Base-by-base conservation (phyloP, 2,329 filamentous ascomycete genomes). In the Plectosphaerella cucumerina region DNA sequence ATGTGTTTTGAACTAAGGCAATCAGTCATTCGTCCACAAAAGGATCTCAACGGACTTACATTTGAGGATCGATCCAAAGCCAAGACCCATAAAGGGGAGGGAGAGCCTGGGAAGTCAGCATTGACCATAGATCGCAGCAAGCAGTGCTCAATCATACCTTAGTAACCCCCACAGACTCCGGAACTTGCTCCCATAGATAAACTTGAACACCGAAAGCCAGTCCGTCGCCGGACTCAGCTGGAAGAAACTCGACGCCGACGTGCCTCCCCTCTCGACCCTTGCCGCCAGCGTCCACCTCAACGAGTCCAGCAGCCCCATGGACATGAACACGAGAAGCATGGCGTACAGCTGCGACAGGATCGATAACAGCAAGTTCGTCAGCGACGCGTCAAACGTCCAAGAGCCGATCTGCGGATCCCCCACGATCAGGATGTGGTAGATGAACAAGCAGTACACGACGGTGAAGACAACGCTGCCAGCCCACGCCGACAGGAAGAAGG, bases 121-220 rank as follows among this genome's bases (percentile, higher is more conserved):
- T 39, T 20, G 10, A 10, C 14, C 10, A 9, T 39, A 14, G 10
- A 10, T 9, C 10, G 6, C 26, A 10, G 26, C 8, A 31, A 31
- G 4, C 8, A 9, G 12, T 8, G 26, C 26, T 2, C 26, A 9
- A 12, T 18, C 31, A 9, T 37, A 50, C 48, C 42, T 53, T 9
- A 53, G 47, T 1, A 50, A 2, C 9, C 51, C 51, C 48, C 48
- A 53, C 11, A 31, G 47, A 22, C 42, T 53, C 5, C 44, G 18
- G 2, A 53, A 48, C 17, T 23, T 50, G 12, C 45, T 49, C 4
- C 23, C 44, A 41, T 51, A 34, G 9, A 53, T 53, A 23, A 51
- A 49, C 34, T 51, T 53, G 33, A 53, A 41, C 10, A 50, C 23
- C 14, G 52, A 53, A n/a, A 53, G 51, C 52, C 52, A 53, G 15